Evolutionary conservation across 495 filamentous ascomycete genomes (phyloP).

Genomic region (Xanthoparmelia taractica): DNA sequence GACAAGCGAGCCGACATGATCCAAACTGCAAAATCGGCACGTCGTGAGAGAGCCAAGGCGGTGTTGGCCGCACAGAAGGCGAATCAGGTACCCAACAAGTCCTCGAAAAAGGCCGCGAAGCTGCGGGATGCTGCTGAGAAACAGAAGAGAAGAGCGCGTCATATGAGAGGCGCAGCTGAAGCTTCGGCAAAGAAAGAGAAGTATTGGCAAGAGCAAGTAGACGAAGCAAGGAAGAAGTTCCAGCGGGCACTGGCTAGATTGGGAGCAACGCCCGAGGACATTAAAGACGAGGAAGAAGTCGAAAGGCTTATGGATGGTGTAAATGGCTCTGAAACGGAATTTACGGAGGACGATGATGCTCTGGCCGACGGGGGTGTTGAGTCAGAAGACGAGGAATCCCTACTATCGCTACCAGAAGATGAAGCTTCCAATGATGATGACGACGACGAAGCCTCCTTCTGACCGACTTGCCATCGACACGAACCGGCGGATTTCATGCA

Average conservation of each 20-base stretch:
- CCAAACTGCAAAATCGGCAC: neutral
- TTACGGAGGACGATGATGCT: neutral
- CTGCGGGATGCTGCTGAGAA: neutral
- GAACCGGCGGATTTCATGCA: neutral
- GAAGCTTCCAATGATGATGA: neutral
- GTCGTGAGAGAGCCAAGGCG: neutral
- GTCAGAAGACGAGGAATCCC: neutral
- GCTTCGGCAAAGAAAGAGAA: neutral
- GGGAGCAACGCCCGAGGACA: neutral
- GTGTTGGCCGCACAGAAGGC: neutral
- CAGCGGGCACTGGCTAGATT: neutral
- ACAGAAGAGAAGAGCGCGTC: neutral
- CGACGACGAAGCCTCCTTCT: neutral
- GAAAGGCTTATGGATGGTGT: neutral
- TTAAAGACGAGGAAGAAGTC: neutral
- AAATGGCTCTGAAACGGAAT: neutral
- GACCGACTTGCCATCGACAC: neutral
- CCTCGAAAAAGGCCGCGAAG: neutral
- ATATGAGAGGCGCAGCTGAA: neutral
- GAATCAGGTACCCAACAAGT: neutral
- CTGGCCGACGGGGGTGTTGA: neutral
- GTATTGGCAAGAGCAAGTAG: neutral
- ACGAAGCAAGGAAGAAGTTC: neutral
- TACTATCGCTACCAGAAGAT: neutral
- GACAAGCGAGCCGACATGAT: neutral